Conservation (phyloP, 2,329 filamentous ascomycete species). For the Alternaria ethzedia region DNA sequence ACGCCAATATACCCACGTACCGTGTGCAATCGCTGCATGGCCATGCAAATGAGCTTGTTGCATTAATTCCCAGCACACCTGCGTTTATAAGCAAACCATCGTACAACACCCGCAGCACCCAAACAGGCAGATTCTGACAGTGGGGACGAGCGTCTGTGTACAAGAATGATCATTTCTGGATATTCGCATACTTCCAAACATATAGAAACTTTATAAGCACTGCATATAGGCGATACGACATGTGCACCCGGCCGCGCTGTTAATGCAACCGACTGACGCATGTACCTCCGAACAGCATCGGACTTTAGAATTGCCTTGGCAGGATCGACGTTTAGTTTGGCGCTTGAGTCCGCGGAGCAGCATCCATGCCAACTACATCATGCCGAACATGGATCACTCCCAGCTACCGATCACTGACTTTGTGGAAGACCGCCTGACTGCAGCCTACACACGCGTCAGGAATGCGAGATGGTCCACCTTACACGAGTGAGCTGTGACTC, state of each 20-base stretch:
- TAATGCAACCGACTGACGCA: constrained; percentile 5
- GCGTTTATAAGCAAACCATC: not conserved
- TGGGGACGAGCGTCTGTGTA: not conserved
- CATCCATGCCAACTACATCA: not conserved
- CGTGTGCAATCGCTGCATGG: not conserved
- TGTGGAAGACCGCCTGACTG: not conserved
- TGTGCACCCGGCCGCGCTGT: not conserved
- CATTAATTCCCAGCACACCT: not conserved
- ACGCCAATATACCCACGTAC: not conserved
- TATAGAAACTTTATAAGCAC: constrained; percentile 1
- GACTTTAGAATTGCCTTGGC: constrained; percentile 7
- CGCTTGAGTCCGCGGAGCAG: not conserved
- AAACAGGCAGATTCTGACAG: not conserved
- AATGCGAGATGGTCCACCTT: not conserved
- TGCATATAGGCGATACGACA: constrained; percentile 7
- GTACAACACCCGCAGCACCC: not conserved
- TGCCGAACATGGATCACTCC: not conserved
- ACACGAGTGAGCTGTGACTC: constrained; percentile 1
- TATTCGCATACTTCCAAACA: not conserved
- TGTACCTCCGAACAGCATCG: not conserved
- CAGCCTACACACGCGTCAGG: not conserved
- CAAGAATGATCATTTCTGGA: not conserved
- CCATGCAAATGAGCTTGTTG: not conserved
- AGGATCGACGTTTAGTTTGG: constrained; percentile 1
- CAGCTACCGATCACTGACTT: not conserved